A percentile compares a stretch with the other conserved stretches of the same genome.
These are phyloP conservation scores for Boletus huronensis DNA, from an alignment of 768 basidiomycete species.

Conservation along the genomic window DNA sequence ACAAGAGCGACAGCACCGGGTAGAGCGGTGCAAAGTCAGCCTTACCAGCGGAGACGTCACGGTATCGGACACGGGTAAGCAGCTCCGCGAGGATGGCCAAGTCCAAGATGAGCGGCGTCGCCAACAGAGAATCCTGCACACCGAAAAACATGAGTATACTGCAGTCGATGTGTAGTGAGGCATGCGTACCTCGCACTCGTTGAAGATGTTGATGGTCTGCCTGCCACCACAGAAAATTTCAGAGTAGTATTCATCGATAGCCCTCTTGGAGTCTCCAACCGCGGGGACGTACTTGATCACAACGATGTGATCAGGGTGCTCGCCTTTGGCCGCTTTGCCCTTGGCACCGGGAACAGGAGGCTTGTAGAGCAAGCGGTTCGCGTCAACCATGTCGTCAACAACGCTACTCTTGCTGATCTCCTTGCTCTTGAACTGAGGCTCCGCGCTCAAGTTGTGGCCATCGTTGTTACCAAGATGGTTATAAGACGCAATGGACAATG, in stretches of 20 bases:
- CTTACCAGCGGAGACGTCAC: slow-evolving; percentile 43
- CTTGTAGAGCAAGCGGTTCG: slow-evolving; percentile 88
- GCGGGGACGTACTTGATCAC: slow-evolving; percentile 97
- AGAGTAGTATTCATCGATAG: slow-evolving; percentile 99
- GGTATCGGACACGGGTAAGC: slow-evolving; percentile 89
- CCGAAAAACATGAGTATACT: not conserved
- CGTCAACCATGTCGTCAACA: slow-evolving; percentile 96
- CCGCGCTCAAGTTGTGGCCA: slow-evolving; percentile 85
- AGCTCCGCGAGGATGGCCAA: slow-evolving; percentile 91
- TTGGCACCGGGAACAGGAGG: slow-evolving; percentile 57
- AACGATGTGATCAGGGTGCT: slow-evolving; percentile 96
- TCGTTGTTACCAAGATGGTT: slow-evolving; percentile 99
- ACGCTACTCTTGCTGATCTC: slow-evolving; percentile 97
- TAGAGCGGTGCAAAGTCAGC: slow-evolving; percentile 81
- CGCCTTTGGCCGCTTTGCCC: slow-evolving; percentile 71
- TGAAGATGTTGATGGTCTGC: slow-evolving; percentile 95
- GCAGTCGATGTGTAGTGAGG: rapidly evolving
- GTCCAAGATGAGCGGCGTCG: slow-evolving; percentile 94
- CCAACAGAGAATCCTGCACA: slow-evolving; percentile 83
- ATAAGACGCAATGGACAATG: slow-evolving; percentile 94
- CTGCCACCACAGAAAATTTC: slow-evolving; percentile 97
- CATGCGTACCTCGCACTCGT: slow-evolving; percentile 84
- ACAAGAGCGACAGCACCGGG: slow-evolving; percentile 86
- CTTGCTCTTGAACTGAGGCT: slow-evolving; percentile 95
- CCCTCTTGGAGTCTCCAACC: slow-evolving; percentile 95